Evolutionary conservation across 352 stramenopile species (phyloP), one percentile per base, ranked within the genome.

Genomic region (Globisporangium abappressorium): DNA sequence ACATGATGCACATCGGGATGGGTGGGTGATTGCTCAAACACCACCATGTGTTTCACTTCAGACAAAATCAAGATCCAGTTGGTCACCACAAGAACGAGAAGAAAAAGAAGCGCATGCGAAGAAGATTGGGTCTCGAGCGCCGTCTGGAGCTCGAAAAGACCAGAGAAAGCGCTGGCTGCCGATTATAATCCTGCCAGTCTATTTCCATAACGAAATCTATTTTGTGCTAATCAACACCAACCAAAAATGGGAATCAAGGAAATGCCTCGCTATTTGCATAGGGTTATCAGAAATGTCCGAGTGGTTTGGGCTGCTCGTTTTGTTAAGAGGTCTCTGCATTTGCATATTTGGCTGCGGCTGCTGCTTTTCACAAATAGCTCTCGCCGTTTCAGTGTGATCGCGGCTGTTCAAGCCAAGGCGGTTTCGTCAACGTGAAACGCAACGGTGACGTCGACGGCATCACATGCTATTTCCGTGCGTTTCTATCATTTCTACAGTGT

Each of bases 401-500:
- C n/a, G 54, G 41, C 54, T 59, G 15, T 38, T 41, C 28, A 59
- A 36, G 22, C 12, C 28, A 59, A 57, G 22, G 24, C 59, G 20
- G 59, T 65, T 57, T 57, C 46, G 22, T 9, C 6, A 20, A 49
- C 33, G n/a, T 36, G 60, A 65, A 65, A n/a, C 43, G 36, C 7
- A 58, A 43, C 20, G 46, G 33, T 65, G 43, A 65, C 60, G 46
- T 65, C 46, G 60, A 18, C 2, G 9, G 30, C 46, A 58, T 65
- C 60, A 58, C 28, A 46, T 11, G 6, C 14, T 49, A 5, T 28
- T 20, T 63, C 46, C 38, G 22, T 26, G 7, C n/a, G 2, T 18
- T 62, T 43, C 57, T 33, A 43, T 38, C 56, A 20, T 59, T 11
- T 58, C 53, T 58, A 58, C 11, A 28, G 26, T 36, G 5, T 61